Evolutionary conservation across 106 monocot genomes (phyloP).

Genomic region (Dendrobium chrysotoxum): DNA sequence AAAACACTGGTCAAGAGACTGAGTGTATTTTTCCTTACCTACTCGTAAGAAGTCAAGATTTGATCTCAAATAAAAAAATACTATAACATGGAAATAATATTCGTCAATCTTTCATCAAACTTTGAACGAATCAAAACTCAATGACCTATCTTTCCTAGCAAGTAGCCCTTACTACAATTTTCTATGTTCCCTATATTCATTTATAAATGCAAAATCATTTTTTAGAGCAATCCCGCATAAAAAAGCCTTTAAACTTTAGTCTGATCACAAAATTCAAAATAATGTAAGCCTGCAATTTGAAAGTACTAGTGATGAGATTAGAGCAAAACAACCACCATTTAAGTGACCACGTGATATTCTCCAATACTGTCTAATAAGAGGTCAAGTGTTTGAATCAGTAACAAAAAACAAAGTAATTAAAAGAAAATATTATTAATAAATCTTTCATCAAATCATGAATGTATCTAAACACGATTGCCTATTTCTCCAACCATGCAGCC

Average conservation of each 20-base stretch:
- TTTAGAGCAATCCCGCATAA: neutral
- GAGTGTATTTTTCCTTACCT: neutral
- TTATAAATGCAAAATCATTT: neutral
- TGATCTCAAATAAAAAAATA: neutral
- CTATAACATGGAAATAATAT: neutral
- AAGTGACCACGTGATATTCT: too few relatives aligned
- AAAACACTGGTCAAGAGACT: neutral
- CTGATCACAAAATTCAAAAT: too few relatives aligned
- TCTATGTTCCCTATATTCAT: neutral
- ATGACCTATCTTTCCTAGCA: neutral
- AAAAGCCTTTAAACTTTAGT: neutral
- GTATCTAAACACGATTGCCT: neutral
- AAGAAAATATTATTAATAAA: neutral
- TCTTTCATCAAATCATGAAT: neutral
- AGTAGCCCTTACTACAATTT: neutral
- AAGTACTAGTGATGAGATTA: too few relatives aligned
- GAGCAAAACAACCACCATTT: too few relatives aligned
- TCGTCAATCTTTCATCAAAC: neutral
- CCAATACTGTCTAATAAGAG: neutral
- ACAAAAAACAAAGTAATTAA: neutral
- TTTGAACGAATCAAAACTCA: neutral
- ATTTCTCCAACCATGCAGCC: neutral
- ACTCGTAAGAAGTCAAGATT: neutral
- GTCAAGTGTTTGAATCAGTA: neutral
- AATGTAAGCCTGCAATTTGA: too few relatives aligned